Base-by-base conservation (phyloP, 208 protist species). In the Wallacemonas rigidus region DNA sequence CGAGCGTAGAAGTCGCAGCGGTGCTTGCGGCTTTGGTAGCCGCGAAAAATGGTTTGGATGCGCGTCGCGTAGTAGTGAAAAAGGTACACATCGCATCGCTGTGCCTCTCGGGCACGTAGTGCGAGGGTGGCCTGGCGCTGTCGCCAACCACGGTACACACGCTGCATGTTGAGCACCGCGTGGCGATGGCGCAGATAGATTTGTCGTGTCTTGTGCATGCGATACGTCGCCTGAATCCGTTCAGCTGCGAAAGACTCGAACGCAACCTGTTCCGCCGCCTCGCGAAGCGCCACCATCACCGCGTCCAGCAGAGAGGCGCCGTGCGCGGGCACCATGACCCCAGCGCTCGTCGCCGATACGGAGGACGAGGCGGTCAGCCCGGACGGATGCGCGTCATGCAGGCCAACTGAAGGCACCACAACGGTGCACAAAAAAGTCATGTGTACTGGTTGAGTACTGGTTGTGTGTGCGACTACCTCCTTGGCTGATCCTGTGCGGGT, bases 1-100 rank as follows among this genome's bases (percentile, higher is more conserved):
- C 80, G 74, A 0, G 85, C 89, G 67, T 94, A 94, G 69, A 86
- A 94, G 78, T 90, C 82, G 26, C 80, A 69, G 1, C 58, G 53
- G 38, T 80, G 77, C 38, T 76, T 79, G 54, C 89, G 83, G 39
- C 79, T 79, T 39, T 75, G 55, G 63, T 84, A 87, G 11, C 89
- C 86, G 41, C 89, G 81, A 68, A 81, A 94, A 41, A 75, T 80
- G 4, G 89, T 77, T 75, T 94, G 89, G 62, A 94, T 94, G 48
- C 76, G 69, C 2, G 86, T 82, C 14, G 89, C 86, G 41, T 89
- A 94, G 57, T 85, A 84, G 64, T 89, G 64, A 67, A 92, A 94
- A n/a, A 91, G 69, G 12, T 75, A 69, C 47, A 58, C 45, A 8
- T 84, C 68, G 68, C 83, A 79, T 0, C 43, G 36, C 12, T 44